Base-by-base conservation (phyloP, 1,284 basidiomycete genomes). In the Sparassis latifolia region DNA sequence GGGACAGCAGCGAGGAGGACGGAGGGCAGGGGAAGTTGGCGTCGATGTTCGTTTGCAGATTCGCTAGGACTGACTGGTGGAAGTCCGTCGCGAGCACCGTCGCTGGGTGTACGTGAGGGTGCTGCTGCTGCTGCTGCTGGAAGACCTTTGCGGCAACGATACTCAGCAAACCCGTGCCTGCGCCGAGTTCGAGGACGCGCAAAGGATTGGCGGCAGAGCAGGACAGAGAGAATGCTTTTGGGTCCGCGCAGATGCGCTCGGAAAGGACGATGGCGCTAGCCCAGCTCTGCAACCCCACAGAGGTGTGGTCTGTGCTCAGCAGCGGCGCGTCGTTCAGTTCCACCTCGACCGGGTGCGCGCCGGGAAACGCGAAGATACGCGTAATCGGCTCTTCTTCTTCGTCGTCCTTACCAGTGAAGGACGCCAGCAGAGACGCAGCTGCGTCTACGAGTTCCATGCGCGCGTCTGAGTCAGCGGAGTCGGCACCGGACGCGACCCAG, bases 261-360 rank as follows among this genome's bases (percentile, higher is more conserved):
- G 84, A 84, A 28, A 96, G 76, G 27, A 91, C 68, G 59, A 92
- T 89, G 3, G 86, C 81, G 55, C 83, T 84, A 3, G 84, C 90
- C 91, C 92, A 94, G 56, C 89, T 93, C 67, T 95, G 92, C 37
- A 94, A 73, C 2, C 92, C 91, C 43, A 93, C 90, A 10, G 79
- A 81, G 7, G 89, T 86, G 64, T 93, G 88, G 64, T 93, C 90
- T 27, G 75, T 70, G 35, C 66, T 72, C 4, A 78, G 73, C 42
- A 92, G 74, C 1, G 88, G 80, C 2, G 84, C 89, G 61, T 94
- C 91, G 63, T 89, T 89, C 32, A 93, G 72, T 57, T 86, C 78
- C 1, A 62, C 61, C 29, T 84, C 58, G 20, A 55, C 51, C 20
- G 42, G 55, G 2, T 33, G 42, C n/a, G 38, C 35, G 10, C 31